Evolutionary conservation across 306 rosid species (phyloP).

Genomic region (Pterocarpus macrocarpus): DNA sequence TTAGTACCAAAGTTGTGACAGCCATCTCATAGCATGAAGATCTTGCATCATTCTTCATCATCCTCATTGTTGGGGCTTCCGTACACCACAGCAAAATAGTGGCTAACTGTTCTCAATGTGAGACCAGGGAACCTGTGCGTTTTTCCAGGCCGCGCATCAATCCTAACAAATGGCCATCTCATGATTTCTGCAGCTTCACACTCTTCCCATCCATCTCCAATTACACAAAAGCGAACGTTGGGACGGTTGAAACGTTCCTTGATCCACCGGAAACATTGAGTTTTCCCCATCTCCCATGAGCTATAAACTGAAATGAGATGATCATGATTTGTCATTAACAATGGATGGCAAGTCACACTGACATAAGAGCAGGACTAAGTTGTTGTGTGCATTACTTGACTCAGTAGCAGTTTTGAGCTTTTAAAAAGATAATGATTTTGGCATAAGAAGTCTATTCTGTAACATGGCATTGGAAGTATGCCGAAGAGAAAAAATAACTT

Average conservation of each 20-base stretch:
- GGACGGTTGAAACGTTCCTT: conserved; percentile 75
- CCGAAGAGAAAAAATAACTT: conserved; percentile 44
- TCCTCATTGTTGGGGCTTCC: conserved; percentile 60
- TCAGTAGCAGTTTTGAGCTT: conserved; percentile 32
- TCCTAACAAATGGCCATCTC: conserved; percentile 90
- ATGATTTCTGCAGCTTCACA: conserved; percentile 81
- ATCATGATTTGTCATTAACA: conserved; percentile 4
- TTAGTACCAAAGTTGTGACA: conserved; percentile 27
- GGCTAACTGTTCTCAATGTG: conserved; percentile 69
- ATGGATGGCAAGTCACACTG: not conserved
- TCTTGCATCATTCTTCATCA: conserved; percentile 57
- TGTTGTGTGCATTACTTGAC: not conserved
- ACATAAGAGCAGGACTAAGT: conserved; percentile 15
- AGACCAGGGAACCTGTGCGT: conserved; percentile 94
- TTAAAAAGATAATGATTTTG: conserved; percentile 26
- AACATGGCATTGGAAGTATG: conserved; percentile 18
- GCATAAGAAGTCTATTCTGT: not conserved
- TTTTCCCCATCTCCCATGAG: conserved; percentile 89
- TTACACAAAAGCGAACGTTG: conserved; percentile 78
- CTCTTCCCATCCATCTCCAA: conserved; percentile 98
- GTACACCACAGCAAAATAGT: conserved; percentile 82
- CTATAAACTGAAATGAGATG: conserved; percentile 75
- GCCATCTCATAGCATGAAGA: conserved; percentile 20
- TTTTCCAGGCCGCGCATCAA: conserved; percentile 75
- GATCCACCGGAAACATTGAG: conserved; percentile 82